Evolutionary conservation across 169 alveolate genomes (phyloP).

Genomic region (Plasmodium adleri): DNA sequence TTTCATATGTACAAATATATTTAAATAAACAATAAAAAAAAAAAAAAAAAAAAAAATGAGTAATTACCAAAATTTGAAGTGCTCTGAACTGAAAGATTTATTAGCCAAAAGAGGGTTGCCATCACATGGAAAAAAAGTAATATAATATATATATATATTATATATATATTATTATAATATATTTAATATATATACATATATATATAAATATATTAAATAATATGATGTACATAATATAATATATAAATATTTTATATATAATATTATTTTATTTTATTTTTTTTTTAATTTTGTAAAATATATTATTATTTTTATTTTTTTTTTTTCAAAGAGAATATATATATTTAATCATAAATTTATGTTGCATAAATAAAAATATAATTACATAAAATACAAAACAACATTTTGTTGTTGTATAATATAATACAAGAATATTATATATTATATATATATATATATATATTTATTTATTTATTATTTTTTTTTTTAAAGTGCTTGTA

Average conservation of each 20-base stretch:
- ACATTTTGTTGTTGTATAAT: no score
- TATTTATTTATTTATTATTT: neutral
- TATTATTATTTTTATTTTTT: no score
- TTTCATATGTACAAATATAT: no score
- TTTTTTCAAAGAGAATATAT: no score
- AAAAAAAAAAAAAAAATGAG: conserved; percentile 19
- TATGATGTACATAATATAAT: neutral
- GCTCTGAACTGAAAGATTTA: conserved; percentile 70
- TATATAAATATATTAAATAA: neutral
- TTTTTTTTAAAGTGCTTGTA: no score
- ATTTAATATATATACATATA: neutral
- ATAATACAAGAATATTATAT: neutral
- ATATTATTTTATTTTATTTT: no score
- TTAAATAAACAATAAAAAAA: neutral
- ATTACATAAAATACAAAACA: no score
- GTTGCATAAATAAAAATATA: no score
- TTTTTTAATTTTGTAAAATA: no score
- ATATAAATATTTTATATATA: no score
- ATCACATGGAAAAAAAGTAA: conserved; percentile 72
- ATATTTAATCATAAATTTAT: no score
- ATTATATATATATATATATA: conserved; percentile 12
- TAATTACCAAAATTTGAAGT: conserved; percentile 69
- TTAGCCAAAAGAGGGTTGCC: conserved; percentile 77
- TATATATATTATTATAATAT: neutral
- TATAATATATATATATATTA: neutral